phyloP scores from a whole-genome alignment of 495 filamentous ascomycete genomes.

The Talaromyces stipitatus region DNA sequence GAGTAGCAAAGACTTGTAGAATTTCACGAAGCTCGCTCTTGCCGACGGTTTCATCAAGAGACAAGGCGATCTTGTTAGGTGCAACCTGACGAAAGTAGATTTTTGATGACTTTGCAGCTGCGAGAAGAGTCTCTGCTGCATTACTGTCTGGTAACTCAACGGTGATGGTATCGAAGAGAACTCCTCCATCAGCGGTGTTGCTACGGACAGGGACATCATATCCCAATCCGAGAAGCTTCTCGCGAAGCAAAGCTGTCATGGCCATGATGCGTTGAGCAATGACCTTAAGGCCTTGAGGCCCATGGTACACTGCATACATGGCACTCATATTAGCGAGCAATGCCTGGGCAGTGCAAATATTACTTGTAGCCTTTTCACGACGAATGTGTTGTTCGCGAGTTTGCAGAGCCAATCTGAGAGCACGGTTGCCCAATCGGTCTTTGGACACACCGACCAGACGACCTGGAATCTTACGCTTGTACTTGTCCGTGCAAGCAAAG shows the following conservation, averaged over 20 bases:
- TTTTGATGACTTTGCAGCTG: constrained; percentile 38
- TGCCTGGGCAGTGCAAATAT: constrained; percentile 96
- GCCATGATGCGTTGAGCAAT: constrained; percentile 76
- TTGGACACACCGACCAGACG: constrained; percentile 90
- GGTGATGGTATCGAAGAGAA: constrained; percentile 75
- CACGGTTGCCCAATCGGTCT: constrained; percentile 76
- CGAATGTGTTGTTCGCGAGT: constrained; percentile 97
- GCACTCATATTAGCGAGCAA: constrained; percentile 95
- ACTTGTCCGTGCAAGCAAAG: constrained; percentile 86
- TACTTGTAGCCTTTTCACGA: constrained; percentile 96
- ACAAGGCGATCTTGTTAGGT: constrained; percentile 54
- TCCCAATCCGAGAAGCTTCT: constrained; percentile 57
- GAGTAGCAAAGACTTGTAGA: constrained; percentile 47
- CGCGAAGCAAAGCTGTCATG: constrained; percentile 61
- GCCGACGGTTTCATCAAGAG: constrained; percentile 66
- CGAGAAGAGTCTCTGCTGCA: constrained; percentile 43
- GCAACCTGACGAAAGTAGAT: constrained; percentile 62
- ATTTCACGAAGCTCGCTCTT: constrained; percentile 53
- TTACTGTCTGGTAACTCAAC: constrained; percentile 47
- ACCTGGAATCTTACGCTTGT: constrained; percentile 94
- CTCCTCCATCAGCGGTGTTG: constrained; percentile 42
- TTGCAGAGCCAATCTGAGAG: constrained; percentile 84
- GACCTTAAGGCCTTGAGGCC: constrained; percentile 72
- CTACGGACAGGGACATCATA: constrained; percentile 52
- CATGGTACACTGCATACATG: constrained; percentile 97